These are phyloP conservation scores for Leccinum longicurvipes DNA, from an alignment of 768 basidiomycete species.

Conservation along the genomic window DNA sequence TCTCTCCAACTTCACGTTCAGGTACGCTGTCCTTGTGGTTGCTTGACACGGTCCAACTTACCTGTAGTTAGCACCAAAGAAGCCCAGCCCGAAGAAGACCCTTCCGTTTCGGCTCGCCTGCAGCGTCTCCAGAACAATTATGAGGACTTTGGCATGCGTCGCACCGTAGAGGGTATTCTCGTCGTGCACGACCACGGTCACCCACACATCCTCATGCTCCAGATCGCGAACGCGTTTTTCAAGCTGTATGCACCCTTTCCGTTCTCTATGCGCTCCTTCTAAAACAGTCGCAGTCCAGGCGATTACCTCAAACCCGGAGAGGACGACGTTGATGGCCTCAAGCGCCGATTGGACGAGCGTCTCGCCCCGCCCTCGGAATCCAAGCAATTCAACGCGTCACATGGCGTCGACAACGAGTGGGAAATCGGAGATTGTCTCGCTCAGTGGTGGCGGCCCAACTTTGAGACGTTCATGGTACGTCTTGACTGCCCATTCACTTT, in stretches of 20 bases:
- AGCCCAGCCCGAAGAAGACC: slow-evolving; percentile 95
- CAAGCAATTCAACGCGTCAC: slow-evolving; percentile 71
- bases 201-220: slow-evolving; percentile 96
- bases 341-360: slow-evolving; percentile 83
- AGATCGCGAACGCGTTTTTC: slow-evolving; percentile 98
- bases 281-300: slow-evolving; percentile 63
- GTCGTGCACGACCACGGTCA: slow-evolving; percentile 96
- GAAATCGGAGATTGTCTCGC: slow-evolving; percentile 95
- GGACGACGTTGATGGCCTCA: slow-evolving; percentile 87
- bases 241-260: slow-evolving; percentile 69
- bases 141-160: slow-evolving; percentile 94
- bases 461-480: slow-evolving; percentile 97
- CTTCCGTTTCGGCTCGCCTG: slow-evolving; percentile 90
- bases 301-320: slow-evolving; percentile 98
- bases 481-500: background rate
- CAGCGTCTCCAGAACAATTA: slow-evolving; percentile 95
- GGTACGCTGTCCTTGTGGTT: slow-evolving; percentile 38
- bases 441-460: slow-evolving; percentile 98
- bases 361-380: slow-evolving; percentile 76
- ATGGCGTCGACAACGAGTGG: slow-evolving; percentile 88
- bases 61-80: slow-evolving; percentile 76
- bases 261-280: background rate
- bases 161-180: slow-evolving; percentile 77
- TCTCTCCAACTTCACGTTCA: slow-evolving; percentile 90
- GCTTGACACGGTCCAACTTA: slow-evolving; percentile 8